Base-by-base conservation (phyloP, 73 alveolate species). In the Stentor coeruleus region DNA sequence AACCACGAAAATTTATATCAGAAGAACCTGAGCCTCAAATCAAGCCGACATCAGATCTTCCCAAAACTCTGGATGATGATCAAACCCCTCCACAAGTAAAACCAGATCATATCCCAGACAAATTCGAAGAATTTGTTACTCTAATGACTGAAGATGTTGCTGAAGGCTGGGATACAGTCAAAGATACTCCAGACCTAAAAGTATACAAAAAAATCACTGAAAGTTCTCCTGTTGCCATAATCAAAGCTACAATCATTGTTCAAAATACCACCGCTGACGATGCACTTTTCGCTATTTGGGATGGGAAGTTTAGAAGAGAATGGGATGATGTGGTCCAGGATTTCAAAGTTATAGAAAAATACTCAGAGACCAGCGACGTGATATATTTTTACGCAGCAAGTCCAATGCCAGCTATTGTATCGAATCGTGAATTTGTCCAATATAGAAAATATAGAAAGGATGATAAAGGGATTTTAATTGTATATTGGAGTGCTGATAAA, bases 281-380 rank as follows among this genome's bases (percentile, higher is more conserved):
- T n/a, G 73, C 28, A 57, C 28, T 57, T 31, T 31, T 20, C 28
- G 73, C 73, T n/a, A 57, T 57, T 57, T 57, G 73, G 73, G 73
- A 57, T 0, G 35, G 35, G 15, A 57, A 31, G 1, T 57, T 57
- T 57, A 57, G 73, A 57, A n/a, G 28, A 2, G 28, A n/a, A 57
- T 57, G 73, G 73, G 73, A 57, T 57, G 73, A 57, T 57, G 73
- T 57, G 35, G 15, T 57, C 35, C 28, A n/a, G 15, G 73, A 57
- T 57, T 57, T 20, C 73, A 57, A 57, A 31, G 73, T 57, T 57
- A 57, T 57, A 20, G 73, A 57, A 57, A 2, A 57, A 57, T 57
- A 57, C 28, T 20, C 73, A 57, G 73, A 57, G 15, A 20, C 15
- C 2, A 20, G 35, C 28, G 73, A 57, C 28, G 35, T 57, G 2